These are phyloP conservation scores for Puccinia sorghi DNA, from an alignment of 1,284 basidiomycete species.

Conservation along the genomic window DNA sequence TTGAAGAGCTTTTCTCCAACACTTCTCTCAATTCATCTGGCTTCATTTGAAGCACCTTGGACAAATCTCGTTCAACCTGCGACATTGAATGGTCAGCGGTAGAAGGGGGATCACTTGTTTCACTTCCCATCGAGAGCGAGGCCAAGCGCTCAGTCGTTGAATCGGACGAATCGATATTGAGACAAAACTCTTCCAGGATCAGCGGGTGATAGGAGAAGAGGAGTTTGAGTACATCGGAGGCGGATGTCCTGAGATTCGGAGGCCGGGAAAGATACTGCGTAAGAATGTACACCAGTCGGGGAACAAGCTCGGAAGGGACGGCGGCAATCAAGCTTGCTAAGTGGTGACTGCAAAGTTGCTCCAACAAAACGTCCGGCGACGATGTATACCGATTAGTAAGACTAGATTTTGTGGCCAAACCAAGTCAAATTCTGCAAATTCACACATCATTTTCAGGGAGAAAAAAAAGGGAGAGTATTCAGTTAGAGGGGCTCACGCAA, in stretches of 20 bases:
- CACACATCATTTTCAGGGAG: background rate
- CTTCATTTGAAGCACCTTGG: conserved; percentile 39
- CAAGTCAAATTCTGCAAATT: background rate
- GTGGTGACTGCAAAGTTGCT: conserved; percentile 44
- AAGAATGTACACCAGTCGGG: conserved; percentile 43
- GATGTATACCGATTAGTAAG: conserved; percentile 37
- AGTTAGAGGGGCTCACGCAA: conserved; percentile 25
- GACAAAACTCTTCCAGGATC: conserved; percentile 37
- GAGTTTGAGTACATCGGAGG: conserved; percentile 43
- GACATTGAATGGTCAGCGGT: conserved; percentile 34
- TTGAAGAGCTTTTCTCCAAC: conserved; percentile 34
- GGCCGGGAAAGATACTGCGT: conserved; percentile 39
- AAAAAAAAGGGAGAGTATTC: background rate
- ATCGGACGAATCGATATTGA: conserved; percentile 28
- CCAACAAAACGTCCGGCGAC: conserved; percentile 33
- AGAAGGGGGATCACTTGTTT: background rate
- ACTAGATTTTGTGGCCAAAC: conserved; percentile 11
- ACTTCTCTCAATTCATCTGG: conserved; percentile 33
- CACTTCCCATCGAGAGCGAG: conserved; percentile 1
- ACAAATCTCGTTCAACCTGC: conserved; percentile 30
- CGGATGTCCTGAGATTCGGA: conserved; percentile 16
- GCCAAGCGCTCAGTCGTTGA: background rate
- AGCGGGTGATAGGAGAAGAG: conserved; percentile 33
- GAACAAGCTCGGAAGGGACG: conserved; percentile 29
- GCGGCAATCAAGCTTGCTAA: conserved; percentile 31